Conservation (phyloP, 1,284 basidiomycete genomes). For the Papiliotrema nemorosa region DNA sequence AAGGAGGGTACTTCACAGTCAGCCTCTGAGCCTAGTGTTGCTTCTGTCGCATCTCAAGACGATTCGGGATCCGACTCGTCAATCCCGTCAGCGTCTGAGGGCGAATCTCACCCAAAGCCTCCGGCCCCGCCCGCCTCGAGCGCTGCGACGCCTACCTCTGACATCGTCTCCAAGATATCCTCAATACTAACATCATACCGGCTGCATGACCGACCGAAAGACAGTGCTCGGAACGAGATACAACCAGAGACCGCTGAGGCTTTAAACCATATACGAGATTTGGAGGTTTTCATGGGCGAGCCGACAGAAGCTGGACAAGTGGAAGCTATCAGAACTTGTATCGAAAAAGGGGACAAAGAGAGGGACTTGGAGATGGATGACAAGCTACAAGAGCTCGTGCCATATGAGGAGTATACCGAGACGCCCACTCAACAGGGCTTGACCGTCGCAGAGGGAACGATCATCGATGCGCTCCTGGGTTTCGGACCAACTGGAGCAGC, state of each 20-base stretch:
- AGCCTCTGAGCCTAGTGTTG: too few species aligned
- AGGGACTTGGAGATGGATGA: conserved; percentile 25
- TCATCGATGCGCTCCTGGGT: conserved; percentile 20
- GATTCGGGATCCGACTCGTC: too few species aligned
- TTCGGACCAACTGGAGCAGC: not conserved
- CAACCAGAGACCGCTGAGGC: conserved; percentile 6
- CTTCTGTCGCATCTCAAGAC: too few species aligned
- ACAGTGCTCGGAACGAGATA: not conserved
- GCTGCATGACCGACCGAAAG: not conserved
- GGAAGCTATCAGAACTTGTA: not conserved
- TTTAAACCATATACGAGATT: conserved; percentile 12
- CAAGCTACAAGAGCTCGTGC: conserved; percentile 20
- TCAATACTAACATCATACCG: not conserved
- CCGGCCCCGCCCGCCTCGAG: too few species aligned
- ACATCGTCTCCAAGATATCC: not conserved
- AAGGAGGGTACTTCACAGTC: too few species aligned
- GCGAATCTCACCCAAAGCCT: too few species aligned
- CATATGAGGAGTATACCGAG: conserved; percentile 28
- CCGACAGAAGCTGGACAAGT: conserved; percentile 1
- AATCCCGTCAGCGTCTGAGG: too few species aligned
- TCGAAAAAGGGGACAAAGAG: conserved; percentile 3
- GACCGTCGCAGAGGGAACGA: conserved; percentile 32
- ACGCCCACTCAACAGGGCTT: conserved; percentile 33
- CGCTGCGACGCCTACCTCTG: too few species aligned
- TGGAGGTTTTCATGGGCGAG: conserved; percentile 10